These are phyloP conservation scores for Mucor piriformis DNA, from an alignment of 371 early-diverging fungal genomes.

Conservation along the genomic window DNA sequence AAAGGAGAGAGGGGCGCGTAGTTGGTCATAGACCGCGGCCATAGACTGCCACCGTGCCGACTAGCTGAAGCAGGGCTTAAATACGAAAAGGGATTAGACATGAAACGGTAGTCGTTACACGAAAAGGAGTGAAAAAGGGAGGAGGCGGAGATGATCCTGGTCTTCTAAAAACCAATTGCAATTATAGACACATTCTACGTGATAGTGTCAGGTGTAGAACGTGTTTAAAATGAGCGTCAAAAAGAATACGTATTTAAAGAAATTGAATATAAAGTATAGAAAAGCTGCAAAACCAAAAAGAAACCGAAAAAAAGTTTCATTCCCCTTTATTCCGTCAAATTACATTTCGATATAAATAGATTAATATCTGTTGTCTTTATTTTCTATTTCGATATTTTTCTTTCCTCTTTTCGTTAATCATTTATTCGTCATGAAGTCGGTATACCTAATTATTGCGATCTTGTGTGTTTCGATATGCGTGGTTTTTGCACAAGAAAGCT, in stretches of 20 bases:
- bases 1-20: no score
- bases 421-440: constrained; percentile 1
- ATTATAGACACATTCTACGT: background rate
- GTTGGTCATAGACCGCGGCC: no score
- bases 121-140: background rate
- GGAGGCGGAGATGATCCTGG: background rate
- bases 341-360: constrained; percentile 5
- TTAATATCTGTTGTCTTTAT: background rate
- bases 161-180: background rate
- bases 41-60: no score
- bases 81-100: background rate
- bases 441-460: background rate
- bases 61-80: background rate
- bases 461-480: background rate
- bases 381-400: background rate
- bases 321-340: constrained; percentile 7
- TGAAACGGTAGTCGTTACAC: background rate
- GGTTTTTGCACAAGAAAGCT: constrained; percentile 9
- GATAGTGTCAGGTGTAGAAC: background rate
- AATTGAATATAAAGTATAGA: background rate
- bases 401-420: background rate
- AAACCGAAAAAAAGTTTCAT: constrained; percentile 1
- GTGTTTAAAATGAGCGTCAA: no score
- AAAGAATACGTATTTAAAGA: background rate
- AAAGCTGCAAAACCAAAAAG: background rate